phyloP scores from a whole-genome alignment of 768 basidiomycete species.

The Russula griseocarnosa region DNA sequence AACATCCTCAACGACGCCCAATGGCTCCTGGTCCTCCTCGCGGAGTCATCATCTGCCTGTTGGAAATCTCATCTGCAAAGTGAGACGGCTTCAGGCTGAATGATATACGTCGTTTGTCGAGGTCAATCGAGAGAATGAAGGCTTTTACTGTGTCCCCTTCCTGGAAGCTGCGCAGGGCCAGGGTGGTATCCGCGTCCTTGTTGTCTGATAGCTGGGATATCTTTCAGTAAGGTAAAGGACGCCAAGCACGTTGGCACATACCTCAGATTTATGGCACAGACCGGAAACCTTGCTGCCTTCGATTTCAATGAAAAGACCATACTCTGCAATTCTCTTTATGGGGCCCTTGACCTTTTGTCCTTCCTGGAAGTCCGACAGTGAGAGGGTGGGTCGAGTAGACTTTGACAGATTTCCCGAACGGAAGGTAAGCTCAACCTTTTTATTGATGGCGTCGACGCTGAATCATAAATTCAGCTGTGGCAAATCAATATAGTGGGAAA shows the following conservation, averaged over 20 bases:
- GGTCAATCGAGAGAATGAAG: constrained; percentile 65
- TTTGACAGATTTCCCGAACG: constrained; percentile 57
- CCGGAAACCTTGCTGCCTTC: constrained; percentile 81
- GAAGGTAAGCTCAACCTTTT: constrained; percentile 89
- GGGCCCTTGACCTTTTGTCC: constrained; percentile 79
- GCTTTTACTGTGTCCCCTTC: constrained; percentile 86
- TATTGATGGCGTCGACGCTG: constrained; percentile 66
- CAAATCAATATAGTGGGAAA: neutral
- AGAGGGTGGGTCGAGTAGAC: constrained; percentile 37
- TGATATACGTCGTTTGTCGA: constrained; percentile 76
- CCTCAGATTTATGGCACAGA: constrained; percentile 93
- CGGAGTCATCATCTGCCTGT: constrained; percentile 36
- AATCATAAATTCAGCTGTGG: neutral
- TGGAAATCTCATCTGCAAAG: constrained; percentile 67
- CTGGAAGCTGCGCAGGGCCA: constrained; percentile 77
- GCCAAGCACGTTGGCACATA: constrained; percentile 33
- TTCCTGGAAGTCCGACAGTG: constrained; percentile 56
- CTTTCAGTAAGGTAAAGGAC: neutral
- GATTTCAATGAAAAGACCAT: constrained; percentile 90
- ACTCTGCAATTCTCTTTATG: constrained; percentile 80
- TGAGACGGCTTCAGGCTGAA: constrained; percentile 83
- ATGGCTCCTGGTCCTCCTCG: constrained; percentile 33
- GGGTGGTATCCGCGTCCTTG: constrained; percentile 67
- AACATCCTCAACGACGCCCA: constrained; percentile 36
- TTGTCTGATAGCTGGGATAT: constrained; percentile 79